Evolutionary conservation across 1,139 yeast species (phyloP), one percentile per base, ranked within the genome.

Genomic region (Candida sp.): DNA sequence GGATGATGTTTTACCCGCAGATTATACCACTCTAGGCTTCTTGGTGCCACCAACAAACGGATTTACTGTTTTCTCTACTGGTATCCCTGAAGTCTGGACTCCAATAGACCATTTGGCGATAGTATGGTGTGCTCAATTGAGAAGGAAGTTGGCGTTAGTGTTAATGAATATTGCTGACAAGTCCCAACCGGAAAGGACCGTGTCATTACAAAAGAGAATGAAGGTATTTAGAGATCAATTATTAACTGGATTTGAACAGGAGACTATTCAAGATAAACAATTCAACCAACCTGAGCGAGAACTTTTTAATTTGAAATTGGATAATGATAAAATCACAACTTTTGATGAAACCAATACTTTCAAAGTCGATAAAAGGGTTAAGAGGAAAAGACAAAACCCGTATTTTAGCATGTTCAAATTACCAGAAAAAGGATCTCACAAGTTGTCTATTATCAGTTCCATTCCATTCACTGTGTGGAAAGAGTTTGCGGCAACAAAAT

Each of bases 91-190:
- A 5, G 97, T 93, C 0, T 93, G 98, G 97, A 84, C 97, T 0
- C 87, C 97, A 0, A 82, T 91, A 38, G 99, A 95, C 61, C 99
- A 95, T 64, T 74, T 90, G 52, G 98, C 99, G 0, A 84, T 95
- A 43, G 96, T 91, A 1, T 95, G 99, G 99, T 95, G 99, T 64
- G 87, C 84, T 47, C 98, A 93, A 60, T 66, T 90, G 35, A 75
- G 99, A 43, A 71, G 75, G 36, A 79, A 75, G 5, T 52, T 93
- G 3, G 85, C 87, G 9, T 69, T 72, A 38, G 66, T 82, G 0
- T 58, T 95, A 27, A 65, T 87, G 38, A 84, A 79, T 35, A 71
- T 86, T 15, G 77, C 80, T 3, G 86, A 87, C 54, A 59, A 61
- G 25, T 49, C 53, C 0, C 53, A 68, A 0, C 68, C 81, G 0